Percentiles rank a stretch among this genome's conserved stretches.
Evolutionary conservation across 2,329 filamentous ascomycete species (phyloP).

Genomic region (Diaporthe sp.): DNA sequence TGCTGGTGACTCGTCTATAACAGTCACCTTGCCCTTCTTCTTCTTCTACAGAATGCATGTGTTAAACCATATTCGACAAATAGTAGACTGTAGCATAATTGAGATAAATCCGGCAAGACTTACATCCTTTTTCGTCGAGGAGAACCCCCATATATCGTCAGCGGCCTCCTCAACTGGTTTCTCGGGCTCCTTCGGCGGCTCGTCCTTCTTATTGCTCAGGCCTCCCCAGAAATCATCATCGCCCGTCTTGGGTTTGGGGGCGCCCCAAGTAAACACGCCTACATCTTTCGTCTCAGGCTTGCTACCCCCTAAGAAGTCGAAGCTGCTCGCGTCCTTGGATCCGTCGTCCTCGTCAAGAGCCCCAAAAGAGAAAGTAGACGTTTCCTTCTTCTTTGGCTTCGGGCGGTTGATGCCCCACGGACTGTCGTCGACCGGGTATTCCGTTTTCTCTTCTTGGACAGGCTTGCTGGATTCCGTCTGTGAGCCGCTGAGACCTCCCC

Average conservation of each 20-base stretch:
- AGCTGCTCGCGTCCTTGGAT: slow-evolving; percentile 48
- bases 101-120: not conserved
- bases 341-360: slow-evolving; percentile 57
- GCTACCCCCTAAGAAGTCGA: slow-evolving; percentile 37
- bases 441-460: slow-evolving; percentile 54
- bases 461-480: slow-evolving; percentile 42
- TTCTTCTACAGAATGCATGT: slow-evolving; percentile 44
- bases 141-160: slow-evolving; percentile 40
- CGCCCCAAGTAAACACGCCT: slow-evolving; percentile 51
- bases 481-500: slow-evolving; percentile 48
- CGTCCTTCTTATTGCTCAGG: slow-evolving; percentile 45
- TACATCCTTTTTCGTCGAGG: slow-evolving; percentile 43
- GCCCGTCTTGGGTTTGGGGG: slow-evolving; percentile 56
- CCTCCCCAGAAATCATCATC: slow-evolving; percentile 46
- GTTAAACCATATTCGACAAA: not conserved
- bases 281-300: slow-evolving; percentile 50
- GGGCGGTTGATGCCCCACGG: slow-evolving; percentile 63
- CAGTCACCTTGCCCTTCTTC: slow-evolving; percentile 47
- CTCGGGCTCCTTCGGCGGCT: slow-evolving; percentile 45
- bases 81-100: not conserved
- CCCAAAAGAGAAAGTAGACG: slow-evolving; percentile 62
- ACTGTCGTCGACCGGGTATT: slow-evolving; percentile 59
- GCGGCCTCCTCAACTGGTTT: slow-evolving; percentile 43
- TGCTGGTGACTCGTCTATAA: slow-evolving; percentile 40
- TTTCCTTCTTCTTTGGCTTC: slow-evolving; percentile 68